Base-by-base conservation (phyloP, 805 yeast species). In the Wickerhamomyces pijperi region DNA sequence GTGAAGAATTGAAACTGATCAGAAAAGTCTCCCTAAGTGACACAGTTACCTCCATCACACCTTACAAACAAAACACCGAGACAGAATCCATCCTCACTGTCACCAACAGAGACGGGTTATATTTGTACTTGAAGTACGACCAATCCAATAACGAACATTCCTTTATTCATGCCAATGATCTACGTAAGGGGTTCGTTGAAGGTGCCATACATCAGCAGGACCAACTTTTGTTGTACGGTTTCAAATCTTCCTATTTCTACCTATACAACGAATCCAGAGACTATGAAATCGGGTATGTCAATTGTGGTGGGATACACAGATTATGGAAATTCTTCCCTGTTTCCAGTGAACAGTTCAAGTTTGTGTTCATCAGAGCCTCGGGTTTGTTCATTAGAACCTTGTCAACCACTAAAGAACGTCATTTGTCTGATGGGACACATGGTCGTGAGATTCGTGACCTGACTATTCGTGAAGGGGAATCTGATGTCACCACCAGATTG, bases 221-320 rank as follows among this genome's bases (percentile, higher is more conserved):
- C 11, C 76, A 76, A 33, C 58, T 80, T 31, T 57, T 82, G 2
- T 58, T 83, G 3, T 84, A 75, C 56, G 97, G 97, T 1, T 90
- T 92, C 67, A 76, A 78, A 48, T 84, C 92, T 2, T 79, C 80
- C 37, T 62, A 70, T 37, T 87, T 90, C 52, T 82, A 80, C 50
- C 58, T 85, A 18, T 86, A 86, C 78, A 85, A 88, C 55, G 95
- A 85, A 51, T 74, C 87, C 2, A 64, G 69, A 34, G 87, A 83
- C 47, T 65, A 68, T 38, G 95, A 87, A 54, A 55, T 85, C 2
- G 64, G 73, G 36, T 72, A 77, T 41, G 85, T 78, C 44, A 58
- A 68, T 13, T 92, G 97, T 58, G 97, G 97, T 20, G 97, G 97
- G 3, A 74, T 92, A 3, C 96, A 88, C 55, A 68, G 97, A 43